Percentiles rank a stretch among this genome's conserved stretches.
Conservation (phyloP, 1,139 yeast genomes). For the Pichia cactophila region DNA sequence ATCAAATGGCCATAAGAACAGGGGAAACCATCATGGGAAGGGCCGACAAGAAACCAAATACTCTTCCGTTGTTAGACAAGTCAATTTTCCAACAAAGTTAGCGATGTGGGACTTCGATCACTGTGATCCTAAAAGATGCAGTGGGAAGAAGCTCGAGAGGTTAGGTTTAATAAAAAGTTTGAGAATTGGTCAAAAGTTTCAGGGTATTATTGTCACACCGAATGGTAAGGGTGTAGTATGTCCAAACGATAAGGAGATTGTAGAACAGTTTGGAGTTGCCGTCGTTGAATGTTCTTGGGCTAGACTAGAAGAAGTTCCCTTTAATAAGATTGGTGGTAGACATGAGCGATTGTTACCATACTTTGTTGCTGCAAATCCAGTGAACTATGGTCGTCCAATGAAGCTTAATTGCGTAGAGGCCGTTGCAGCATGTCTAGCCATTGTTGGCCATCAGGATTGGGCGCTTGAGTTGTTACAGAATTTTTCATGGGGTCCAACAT, state of each 20-base stretch:
- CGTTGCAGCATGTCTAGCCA: conserved; percentile 92
- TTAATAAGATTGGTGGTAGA: conserved; percentile 83
- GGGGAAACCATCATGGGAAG: conserved; percentile 37
- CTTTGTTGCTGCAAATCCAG: conserved; percentile 93
- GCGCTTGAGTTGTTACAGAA: conserved; percentile 68
- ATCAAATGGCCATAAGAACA: conserved; percentile 53
- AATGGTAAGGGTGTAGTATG: conserved; percentile 88
- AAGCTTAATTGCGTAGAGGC: conserved; percentile 94
- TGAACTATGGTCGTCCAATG: conserved; percentile 97
- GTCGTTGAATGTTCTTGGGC: conserved; percentile 99
- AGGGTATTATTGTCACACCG: conserved; percentile 88
- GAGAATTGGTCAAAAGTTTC: conserved; percentile 85
- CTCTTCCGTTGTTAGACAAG: conserved; percentile 16
- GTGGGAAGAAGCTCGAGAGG: conserved; percentile 89
- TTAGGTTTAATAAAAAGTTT: conserved; percentile 73
- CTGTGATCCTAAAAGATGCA: conserved; percentile 96
- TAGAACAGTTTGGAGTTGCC: conserved; percentile 80
- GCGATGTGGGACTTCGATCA: conserved; percentile 98
- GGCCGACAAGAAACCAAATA: conserved; percentile 41
- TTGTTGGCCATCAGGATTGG: conserved; percentile 88
- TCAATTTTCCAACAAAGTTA: conserved; percentile 56
- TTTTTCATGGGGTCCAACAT: conserved; percentile 90
- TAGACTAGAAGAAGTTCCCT: conserved; percentile 89
- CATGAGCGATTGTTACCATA: conserved; percentile 85
- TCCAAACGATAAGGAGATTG: conserved; percentile 75